Conservation (phyloP, 2,329 filamentous ascomycete species). For the Fusarium vanettenii region DNA sequence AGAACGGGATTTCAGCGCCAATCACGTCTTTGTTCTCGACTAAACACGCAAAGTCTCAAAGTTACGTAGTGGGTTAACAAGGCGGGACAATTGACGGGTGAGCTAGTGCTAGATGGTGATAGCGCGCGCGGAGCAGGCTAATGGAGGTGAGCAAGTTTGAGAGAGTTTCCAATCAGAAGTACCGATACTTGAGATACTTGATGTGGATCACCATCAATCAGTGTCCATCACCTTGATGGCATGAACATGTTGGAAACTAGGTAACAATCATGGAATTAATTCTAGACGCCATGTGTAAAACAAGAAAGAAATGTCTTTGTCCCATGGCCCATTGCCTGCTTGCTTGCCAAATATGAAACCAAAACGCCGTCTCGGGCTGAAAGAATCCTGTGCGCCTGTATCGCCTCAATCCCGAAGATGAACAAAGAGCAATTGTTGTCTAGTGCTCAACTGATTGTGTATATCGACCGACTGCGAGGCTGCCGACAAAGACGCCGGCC, state of each 20-base stretch:
- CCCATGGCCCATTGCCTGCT: not conserved
- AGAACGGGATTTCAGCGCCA: not conserved
- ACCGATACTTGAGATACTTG: conserved; percentile 50
- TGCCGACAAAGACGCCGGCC: conserved; percentile 85
- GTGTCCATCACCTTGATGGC: not conserved
- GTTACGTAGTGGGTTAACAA: not conserved
- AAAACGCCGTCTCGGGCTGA: not conserved
- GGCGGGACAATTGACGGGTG: not conserved
- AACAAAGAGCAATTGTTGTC: not conserved
- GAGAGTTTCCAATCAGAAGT: conserved; percentile 59
- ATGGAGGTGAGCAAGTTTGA: conserved; percentile 60
- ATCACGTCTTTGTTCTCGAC: not conserved
- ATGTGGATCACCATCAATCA: not conserved
- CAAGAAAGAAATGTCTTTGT: not conserved
- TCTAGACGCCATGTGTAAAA: not conserved
- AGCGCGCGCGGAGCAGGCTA: not conserved
- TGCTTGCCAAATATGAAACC: not conserved
- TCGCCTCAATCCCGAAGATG: not conserved
- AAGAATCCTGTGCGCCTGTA: not conserved
- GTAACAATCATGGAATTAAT: not conserved
- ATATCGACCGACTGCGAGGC: conserved; percentile 82
- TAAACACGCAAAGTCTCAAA: not conserved
- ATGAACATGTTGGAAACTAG: not conserved
- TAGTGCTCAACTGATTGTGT: conserved; percentile 61
- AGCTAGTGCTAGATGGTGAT: conserved; percentile 7